phyloP scores from a whole-genome alignment of 164 flowering plant species.

The Vitis rotundifolia region DNA sequence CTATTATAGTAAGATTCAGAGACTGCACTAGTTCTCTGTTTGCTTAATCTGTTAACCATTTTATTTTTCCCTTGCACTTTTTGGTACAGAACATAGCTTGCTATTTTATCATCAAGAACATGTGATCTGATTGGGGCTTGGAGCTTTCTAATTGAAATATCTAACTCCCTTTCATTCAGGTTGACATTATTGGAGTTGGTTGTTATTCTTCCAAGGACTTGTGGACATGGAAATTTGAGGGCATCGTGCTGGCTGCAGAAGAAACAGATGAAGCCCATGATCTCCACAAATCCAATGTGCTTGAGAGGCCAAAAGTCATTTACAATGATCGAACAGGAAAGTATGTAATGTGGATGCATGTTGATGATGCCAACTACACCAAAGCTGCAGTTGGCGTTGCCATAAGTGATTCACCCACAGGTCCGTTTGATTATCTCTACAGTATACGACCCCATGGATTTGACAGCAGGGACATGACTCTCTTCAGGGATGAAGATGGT shows the following conservation, averaged over 20 bases:
- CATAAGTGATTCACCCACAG: conserved; percentile 72
- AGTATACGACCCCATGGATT: conserved; percentile 87
- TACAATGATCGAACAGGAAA: conserved; percentile 73
- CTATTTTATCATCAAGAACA: too few species aligned
- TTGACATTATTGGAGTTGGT: conserved; percentile 93
- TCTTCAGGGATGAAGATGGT: conserved; percentile 92
- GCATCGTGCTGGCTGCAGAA: conserved; percentile 82
- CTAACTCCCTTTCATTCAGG: conserved; percentile 41
- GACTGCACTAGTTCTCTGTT: neutral
- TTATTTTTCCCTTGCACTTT: neutral
- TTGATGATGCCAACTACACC: conserved; percentile 90
- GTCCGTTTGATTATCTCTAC: conserved; percentile 84
- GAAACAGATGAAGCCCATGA: conserved; percentile 75
- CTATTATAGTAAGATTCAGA: neutral
- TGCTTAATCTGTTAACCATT: neutral
- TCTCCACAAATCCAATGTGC: conserved; percentile 80
- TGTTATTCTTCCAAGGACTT: conserved; percentile 96
- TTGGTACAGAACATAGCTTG: too few species aligned
- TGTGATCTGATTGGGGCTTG: too few species aligned
- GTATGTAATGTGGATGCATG: conserved; percentile 99
- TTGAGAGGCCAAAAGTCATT: conserved; percentile 95
- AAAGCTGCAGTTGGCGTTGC: conserved; percentile 91
- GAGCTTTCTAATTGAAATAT: neutral
- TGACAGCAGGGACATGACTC: conserved; percentile 94
- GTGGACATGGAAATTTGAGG: conserved; percentile 97